Base-by-base conservation (phyloP, 2,329 filamentous ascomycete genomes). In the Talaromyces sp. region DNA sequence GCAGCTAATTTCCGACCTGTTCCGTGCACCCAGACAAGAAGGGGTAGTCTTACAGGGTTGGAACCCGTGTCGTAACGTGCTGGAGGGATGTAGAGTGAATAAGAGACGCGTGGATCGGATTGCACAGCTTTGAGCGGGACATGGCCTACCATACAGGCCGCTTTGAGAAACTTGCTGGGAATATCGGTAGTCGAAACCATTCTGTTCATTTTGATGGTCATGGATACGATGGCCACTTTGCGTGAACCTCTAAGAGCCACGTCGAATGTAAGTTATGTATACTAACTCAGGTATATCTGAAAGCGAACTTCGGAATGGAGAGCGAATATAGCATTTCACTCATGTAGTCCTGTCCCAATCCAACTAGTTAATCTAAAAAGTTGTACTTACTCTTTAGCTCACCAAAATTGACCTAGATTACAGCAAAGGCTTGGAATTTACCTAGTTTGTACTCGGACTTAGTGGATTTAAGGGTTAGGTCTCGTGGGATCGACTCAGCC, bases 21-120 rank as follows among this genome's bases (percentile, higher is more conserved):
- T n/a, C 70, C 69, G 60, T 72, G 70, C 7, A 72, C 54, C 43
- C 53, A 58, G 33, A 72, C 64, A 8, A 72, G 46, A 7, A 72
- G 59, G 6, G 67, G 69, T 51, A 70, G 51, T 37, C 39, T 55
- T 19, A 17, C 25, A 2, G 6, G 28, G 7, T 52, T 10, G n/a
- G 37, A 15, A n/a, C n/a, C 19, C n/a, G 37, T 31, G 2, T 39
- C 21, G 60, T 68, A 67, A 39, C 63, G 60, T 39, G 63, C 50
- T 13, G 61, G 60, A 11, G 68, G 68, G 2, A 70, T 61, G 50
- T 67, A 69, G 15, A 70, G 62, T 7, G 61, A 58, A 60, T 70
- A 70, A 10, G 68, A 70, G 40, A 69, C 53, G 10, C 68, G 66
- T 7, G 66, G 66, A 33, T 69, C 68, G 3, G 59, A 50, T 35